A percentile compares a stretch with the other conserved stretches of the same genome.
Evolutionary conservation across 768 basidiomycete genomes (phyloP).

Genomic region (Mrakia frigida): DNA sequence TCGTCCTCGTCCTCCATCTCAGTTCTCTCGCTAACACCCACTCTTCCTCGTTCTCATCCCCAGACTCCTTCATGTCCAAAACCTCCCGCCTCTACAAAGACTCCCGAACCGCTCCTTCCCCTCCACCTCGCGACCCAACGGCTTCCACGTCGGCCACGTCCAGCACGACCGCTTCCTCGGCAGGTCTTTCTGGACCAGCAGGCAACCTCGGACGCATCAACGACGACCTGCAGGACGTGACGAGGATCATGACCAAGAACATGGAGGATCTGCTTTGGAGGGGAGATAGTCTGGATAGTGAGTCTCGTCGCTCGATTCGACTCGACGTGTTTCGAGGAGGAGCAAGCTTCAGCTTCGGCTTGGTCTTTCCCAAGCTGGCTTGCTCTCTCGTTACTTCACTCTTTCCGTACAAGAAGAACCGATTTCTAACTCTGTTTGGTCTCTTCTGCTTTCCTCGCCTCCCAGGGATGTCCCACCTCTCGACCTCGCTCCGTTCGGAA

Average conservation of each 20-base stretch:
- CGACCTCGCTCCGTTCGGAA: conserved; percentile 87
- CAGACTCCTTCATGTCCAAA: conserved; percentile 98
- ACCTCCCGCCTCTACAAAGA: conserved; percentile 93
- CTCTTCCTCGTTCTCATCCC: neutral
- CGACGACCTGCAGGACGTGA: conserved; percentile 95
- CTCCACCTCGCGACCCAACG: neutral
- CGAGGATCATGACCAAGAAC: conserved; percentile 99
- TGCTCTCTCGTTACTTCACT: too few species aligned
- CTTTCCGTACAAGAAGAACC: too few species aligned
- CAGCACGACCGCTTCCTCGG: neutral
- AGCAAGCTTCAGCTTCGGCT: too few species aligned
- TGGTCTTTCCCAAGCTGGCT: too few species aligned
- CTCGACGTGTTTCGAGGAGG: neutral
- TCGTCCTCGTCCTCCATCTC: too few species aligned
- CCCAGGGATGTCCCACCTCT: conserved; percentile 92
- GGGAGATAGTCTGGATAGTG: conserved; percentile 93
- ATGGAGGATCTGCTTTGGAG: conserved; percentile 99
- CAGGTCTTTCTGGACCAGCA: conserved; percentile 37
- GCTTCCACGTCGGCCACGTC: conserved; percentile 2
- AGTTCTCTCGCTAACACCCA: too few species aligned
- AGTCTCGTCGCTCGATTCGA: conserved; percentile 45
- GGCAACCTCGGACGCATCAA: conserved; percentile 80
- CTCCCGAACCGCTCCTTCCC: conserved; percentile 58
- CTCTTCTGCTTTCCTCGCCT: neutral
- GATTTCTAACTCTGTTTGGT: too few species aligned